A percentile compares a stretch with the other conserved stretches of the same genome.
Evolutionary conservation across 1,284 basidiomycete genomes (phyloP).

Genomic region (Athelia sp.): DNA sequence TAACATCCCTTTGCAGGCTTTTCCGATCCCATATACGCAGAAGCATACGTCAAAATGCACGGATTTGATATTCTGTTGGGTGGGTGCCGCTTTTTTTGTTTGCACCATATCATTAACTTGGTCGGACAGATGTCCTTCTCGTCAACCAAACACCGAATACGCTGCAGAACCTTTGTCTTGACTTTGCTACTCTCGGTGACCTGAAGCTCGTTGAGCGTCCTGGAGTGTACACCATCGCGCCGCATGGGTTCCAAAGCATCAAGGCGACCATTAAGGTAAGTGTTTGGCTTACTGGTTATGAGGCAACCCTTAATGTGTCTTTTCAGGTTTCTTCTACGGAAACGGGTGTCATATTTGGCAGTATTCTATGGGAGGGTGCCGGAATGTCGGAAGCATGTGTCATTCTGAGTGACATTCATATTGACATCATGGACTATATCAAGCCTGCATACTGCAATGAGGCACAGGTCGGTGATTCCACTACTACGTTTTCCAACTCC

Average conservation of each 20-base stretch:
- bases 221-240: conserved; percentile 87
- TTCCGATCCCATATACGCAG: conserved; percentile 97
- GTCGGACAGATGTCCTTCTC: conserved; percentile 76
- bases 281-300: not conserved
- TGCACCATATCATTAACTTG: conserved; percentile 4
- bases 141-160: conserved; percentile 97
- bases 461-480: conserved; percentile 64
- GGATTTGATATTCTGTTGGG: conserved; percentile 96
- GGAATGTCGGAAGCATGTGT: conserved; percentile 85
- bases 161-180: conserved; percentile 93
- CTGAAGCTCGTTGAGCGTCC: conserved; percentile 97
- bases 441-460: conserved; percentile 96
- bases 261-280: conserved; percentile 95
- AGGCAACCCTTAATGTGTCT: not conserved
- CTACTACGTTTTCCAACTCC: not conserved
- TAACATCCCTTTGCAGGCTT: conserved; percentile 56
- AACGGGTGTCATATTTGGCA: conserved; percentile 97
- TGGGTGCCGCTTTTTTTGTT: conserved; percentile 24
- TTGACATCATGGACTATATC: conserved; percentile 99
- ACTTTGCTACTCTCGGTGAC: conserved; percentile 97
- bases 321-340: conserved; percentile 84
- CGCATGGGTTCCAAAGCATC: conserved; percentile 97
- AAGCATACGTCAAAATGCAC: conserved; percentile 97
- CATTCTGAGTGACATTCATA: conserved; percentile 95
- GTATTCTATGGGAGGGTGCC: conserved; percentile 95